These are phyloP conservation scores for Solanum megistacrolobum DNA, from an alignment of 257 asterid species.

Conservation along the genomic window DNA sequence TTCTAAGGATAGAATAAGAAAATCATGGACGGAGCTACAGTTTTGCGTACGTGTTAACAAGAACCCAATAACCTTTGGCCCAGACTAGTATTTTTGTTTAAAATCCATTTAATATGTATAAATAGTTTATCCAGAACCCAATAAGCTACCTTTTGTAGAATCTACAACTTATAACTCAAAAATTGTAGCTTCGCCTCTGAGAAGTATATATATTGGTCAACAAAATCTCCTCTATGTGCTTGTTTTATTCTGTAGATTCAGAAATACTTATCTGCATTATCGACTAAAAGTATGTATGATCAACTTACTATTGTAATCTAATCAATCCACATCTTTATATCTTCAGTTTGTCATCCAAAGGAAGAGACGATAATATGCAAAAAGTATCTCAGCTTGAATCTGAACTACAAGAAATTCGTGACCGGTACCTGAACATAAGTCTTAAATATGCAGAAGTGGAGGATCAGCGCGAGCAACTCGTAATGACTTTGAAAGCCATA, in stretches of 20 bases:
- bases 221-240: background rate
- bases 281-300: background rate
- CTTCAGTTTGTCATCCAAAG: background rate
- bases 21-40: background rate
- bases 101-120: background rate
- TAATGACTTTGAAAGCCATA: conserved; percentile 28
- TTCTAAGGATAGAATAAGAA: background rate
- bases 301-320: background rate
- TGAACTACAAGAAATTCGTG: conserved; percentile 35
- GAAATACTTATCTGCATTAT: background rate
- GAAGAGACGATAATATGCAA: background rate
- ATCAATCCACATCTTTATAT: background rate
- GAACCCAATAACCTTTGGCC: background rate
- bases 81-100: background rate
- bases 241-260: background rate
- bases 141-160: background rate
- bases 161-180: background rate
- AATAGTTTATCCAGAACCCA: background rate
- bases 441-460: conserved; percentile 42
- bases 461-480: conserved; percentile 32
- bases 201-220: background rate
- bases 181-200: background rate
- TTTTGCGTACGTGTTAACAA: background rate
- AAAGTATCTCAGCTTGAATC: conserved; percentile 18
- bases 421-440: conserved; percentile 35